Evolutionary conservation across 805 yeast genomes (phyloP), one percentile per base, ranked within the genome.

Genomic region (Spathaspora sp.): DNA sequence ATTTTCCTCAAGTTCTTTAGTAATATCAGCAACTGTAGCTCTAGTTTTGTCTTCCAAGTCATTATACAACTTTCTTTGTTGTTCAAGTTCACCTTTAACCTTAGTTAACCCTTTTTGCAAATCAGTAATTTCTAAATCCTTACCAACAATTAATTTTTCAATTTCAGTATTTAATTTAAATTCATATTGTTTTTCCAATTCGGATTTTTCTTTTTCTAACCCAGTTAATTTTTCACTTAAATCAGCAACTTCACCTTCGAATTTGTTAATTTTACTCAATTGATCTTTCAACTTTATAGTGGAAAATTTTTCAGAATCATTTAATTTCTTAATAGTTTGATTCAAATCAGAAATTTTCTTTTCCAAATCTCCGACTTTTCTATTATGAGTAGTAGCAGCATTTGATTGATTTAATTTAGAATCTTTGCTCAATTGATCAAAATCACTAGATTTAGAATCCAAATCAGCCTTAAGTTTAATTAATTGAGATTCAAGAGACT

Each of bases 111-210:
- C 39, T 8, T 29, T n/a, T 29, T 47, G 40, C 18, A 47, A 38
- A 8, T 45, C 14, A 32, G 56, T 49, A 39, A 64, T 56, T 46
- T 57, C 58, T 20, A 50, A 51, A 52, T 67, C 70, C 49, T 62
- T 63, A 18, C 55, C 57, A 8, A 61, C 62, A 5, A 59, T 53
- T 40, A 61, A 43, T 29, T 49, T 54, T 40, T 68, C 69, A 45
- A 67, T 51, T 40, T 63, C 62, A 32, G 52, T 39, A 50, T 63
- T 66, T 52, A 67, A 57, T 46, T 64, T 62, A 56, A 59, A 61
- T 17, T 63, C 60, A 42, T 58, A 57, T 19, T 62, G 57, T 35
- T 54, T 50, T 39, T 55, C 52, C 19, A 54, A 17, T n/a, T 48
- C 18, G 8, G 49, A 51, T 18, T 32, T 38, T 28, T 18, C n/a